phyloP scores from a whole-genome alignment of 2,329 filamentous ascomycete genomes.

The Acrodontium crateriforme region DNA sequence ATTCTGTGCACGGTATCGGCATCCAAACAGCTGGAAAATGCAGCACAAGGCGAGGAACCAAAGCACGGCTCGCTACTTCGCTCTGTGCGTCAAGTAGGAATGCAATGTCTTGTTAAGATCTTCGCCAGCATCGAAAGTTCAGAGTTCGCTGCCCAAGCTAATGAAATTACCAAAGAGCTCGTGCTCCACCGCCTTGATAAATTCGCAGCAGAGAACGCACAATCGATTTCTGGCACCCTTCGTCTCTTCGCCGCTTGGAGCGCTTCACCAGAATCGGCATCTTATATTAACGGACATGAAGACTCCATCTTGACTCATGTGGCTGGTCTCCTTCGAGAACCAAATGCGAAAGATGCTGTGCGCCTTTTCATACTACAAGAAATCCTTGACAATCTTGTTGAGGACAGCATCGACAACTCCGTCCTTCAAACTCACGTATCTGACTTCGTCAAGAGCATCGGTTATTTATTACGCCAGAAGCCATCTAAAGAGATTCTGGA shows the following conservation, averaged over 20 bases:
- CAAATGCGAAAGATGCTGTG: conserved; percentile 73
- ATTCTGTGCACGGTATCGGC: conserved; percentile 55
- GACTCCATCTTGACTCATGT: conserved; percentile 50
- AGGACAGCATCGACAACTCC: conserved; percentile 41
- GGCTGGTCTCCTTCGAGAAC: conserved; percentile 55
- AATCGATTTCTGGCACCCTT: conserved; percentile 73
- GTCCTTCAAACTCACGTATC: conserved; percentile 55
- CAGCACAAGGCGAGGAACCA: conserved; percentile 16
- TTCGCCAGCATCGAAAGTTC: conserved; percentile 60
- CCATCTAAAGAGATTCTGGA: conserved; percentile 63
- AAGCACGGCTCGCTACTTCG: conserved; percentile 45
- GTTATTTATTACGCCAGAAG: conserved; percentile 40
- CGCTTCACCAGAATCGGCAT: conserved; percentile 47
- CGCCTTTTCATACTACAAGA: conserved; percentile 64
- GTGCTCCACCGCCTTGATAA: conserved; percentile 65
- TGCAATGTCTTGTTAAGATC: conserved; percentile 69
- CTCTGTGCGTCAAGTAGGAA: conserved; percentile 53
- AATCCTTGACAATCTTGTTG: conserved; percentile 57
- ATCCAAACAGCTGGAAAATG: conserved; percentile 18
- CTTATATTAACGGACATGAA: conserved; percentile 55
- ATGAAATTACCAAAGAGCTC: conserved; percentile 57
- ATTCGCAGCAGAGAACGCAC: conserved; percentile 71
- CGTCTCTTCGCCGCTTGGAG: conserved; percentile 75
- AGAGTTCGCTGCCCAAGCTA: conserved; percentile 59
- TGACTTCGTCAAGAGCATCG: conserved; percentile 43